Evolutionary conservation across 805 yeast species (phyloP), one percentile per base, ranked within the genome.

Genomic region (Candida stauntonica): DNA sequence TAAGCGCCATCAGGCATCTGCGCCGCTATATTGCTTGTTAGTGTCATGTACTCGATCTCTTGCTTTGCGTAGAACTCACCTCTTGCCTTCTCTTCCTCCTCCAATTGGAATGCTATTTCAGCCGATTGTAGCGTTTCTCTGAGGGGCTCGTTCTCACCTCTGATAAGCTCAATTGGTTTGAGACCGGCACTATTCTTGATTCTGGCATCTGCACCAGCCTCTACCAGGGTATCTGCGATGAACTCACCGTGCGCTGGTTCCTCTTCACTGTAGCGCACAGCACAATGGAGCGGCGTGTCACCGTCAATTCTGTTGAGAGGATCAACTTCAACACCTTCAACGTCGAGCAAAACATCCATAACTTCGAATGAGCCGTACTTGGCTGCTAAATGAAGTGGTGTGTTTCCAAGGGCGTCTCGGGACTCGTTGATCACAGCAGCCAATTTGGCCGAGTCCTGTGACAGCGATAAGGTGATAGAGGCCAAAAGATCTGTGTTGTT

Each of bases 301-400:
- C 88, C 89, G 36, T 81, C 82, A 20, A 73, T 41, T 26, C 78
- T 70, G 59, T 84, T 84, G 29, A 62, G 57, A 1, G 96, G 93
- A 59, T 93, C 96, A 21, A 89, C 79, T 49, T 89, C 96, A 15
- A 89, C 88, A 3, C 93, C 96, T 44, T 86, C 95, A 38, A 82
- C 80, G 59, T 91, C 97, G 43, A 91, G 68, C 15, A 91, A 65
- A 35, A 72, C 63, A 57, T 91, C 97, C 55, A 93, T 67, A 26
- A 84, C 84, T 52, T 88, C 96, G 73, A 81, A 86, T 38, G 86
- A 77, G 4, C 98, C 99, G 48, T 79, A 72, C 42, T 72, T 72
- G 28, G 93, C 83, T 26, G 95, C 84, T 24, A 93, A 61, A 63
- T 91, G 98, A 29, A 91, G 67, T 2, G 94, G 76, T 1, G 88